Conservation (phyloP, 2,329 filamentous ascomycete genomes). For the Fusarium sp. region DNA sequence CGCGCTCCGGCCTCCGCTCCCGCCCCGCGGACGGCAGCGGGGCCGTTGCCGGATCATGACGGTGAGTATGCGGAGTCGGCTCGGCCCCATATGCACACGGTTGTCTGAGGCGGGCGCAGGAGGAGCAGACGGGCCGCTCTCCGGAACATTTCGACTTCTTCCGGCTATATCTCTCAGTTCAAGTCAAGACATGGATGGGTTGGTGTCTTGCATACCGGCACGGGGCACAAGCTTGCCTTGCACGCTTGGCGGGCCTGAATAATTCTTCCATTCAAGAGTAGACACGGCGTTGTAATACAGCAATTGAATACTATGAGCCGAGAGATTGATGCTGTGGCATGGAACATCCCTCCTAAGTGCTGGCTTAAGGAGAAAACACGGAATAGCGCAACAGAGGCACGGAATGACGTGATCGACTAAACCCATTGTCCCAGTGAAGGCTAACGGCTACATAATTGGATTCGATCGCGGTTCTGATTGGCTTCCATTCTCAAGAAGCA, state of each 20-base stretch:
- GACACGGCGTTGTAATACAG: not conserved
- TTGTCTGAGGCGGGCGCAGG: slow-evolving; percentile 3
- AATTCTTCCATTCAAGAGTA: not conserved
- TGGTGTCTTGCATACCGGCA: not conserved
- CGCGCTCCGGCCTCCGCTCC: not conserved
- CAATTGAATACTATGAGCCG: not conserved
- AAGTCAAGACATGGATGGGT: slow-evolving; percentile 35
- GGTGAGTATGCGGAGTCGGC: not conserved
- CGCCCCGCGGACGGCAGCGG: not conserved
- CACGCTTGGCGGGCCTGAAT: not conserved
- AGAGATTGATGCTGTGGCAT: not conserved
- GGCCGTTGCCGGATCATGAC: not conserved
- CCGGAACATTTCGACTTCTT: slow-evolving; percentile 19
- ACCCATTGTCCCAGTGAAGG: not conserved
- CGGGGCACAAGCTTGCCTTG: not conserved
- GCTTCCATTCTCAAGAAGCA: not conserved
- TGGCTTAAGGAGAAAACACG: not conserved
- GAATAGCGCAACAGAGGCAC: not conserved
- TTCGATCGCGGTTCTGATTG: not conserved
- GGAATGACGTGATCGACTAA: not conserved
- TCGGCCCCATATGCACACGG: slow-evolving; percentile 2
- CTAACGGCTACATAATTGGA: not conserved
- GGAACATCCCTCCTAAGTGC: not conserved
- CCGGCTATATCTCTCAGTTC: slow-evolving; percentile 29
- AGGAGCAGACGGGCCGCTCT: slow-evolving; percentile 13